Conservation (phyloP, 1,139 yeast genomes). For the Fermentozyma sake region DNA sequence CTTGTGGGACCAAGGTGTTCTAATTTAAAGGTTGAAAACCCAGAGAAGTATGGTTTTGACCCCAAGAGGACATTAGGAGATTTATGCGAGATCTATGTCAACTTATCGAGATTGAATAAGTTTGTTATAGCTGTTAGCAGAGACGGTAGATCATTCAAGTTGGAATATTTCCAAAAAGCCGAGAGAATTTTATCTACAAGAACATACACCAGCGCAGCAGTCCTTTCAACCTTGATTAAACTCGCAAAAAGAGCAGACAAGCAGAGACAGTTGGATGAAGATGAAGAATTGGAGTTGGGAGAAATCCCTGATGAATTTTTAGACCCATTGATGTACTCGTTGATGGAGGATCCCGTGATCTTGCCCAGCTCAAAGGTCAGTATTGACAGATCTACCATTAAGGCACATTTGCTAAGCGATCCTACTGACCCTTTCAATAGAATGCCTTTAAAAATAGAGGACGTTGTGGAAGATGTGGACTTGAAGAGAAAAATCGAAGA, state of each 20-base stretch:
- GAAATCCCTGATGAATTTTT: slow-evolving; percentile 95
- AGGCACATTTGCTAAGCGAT: slow-evolving; percentile 89
- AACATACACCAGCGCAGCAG: slow-evolving; percentile 47
- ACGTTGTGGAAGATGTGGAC: slow-evolving; percentile 73
- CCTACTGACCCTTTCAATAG: slow-evolving; percentile 97
- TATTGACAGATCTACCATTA: slow-evolving; percentile 87
- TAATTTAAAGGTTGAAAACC: slow-evolving; percentile 78
- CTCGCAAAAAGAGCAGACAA: slow-evolving; percentile 65
- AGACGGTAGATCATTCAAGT: slow-evolving; percentile 83
- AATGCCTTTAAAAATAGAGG: slow-evolving; percentile 83
- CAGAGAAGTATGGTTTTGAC: slow-evolving; percentile 78
- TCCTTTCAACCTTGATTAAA: slow-evolving; percentile 45
- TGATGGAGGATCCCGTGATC: slow-evolving; percentile 94
- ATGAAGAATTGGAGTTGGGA: slow-evolving; percentile 83
- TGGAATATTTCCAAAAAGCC: slow-evolving; percentile 66
- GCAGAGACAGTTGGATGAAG: slow-evolving; percentile 61
- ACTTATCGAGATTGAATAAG: slow-evolving; percentile 58
- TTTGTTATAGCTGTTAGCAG: slow-evolving; percentile 80
- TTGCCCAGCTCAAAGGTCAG: slow-evolving; percentile 81
- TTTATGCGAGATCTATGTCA: slow-evolving; percentile 70
- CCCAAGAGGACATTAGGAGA: slow-evolving; percentile 70
- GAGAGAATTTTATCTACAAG: slow-evolving; percentile 57
- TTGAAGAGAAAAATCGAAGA: slow-evolving; percentile 57
- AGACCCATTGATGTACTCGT: slow-evolving; percentile 92
- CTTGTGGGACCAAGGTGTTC: slow-evolving; percentile 94